Evolutionary conservation across 306 rosid genomes (phyloP).

Genomic region (Cajanus cajan): DNA sequence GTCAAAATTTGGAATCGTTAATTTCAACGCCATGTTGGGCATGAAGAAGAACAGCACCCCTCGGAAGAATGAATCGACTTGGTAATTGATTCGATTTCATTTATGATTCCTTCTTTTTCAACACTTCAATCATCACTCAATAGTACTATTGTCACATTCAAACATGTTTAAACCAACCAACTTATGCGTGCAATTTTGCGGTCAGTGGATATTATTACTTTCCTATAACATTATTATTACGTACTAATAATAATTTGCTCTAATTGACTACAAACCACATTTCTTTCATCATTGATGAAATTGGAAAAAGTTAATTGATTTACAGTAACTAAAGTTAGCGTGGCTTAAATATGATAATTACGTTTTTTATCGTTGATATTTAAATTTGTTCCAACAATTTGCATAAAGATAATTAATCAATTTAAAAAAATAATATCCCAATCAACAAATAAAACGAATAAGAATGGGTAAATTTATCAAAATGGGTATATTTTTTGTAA

Average conservation of each 20-base stretch:
- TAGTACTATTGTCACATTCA: conserved; percentile 24
- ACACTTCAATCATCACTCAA: conserved; percentile 49
- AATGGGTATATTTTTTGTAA: no score
- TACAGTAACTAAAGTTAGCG: background rate
- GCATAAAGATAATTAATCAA: background rate
- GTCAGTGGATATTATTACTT: conserved; percentile 20
- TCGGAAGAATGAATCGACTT: conserved; percentile 3
- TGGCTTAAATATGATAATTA: background rate
- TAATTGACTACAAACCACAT: background rate
- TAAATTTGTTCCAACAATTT: background rate
- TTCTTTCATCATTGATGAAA: background rate
- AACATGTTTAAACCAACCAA: conserved; percentile 9
- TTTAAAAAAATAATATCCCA: no score
- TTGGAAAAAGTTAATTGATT: background rate
- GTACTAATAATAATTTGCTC: conserved; percentile 4
- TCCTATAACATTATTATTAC: conserved; percentile 28
- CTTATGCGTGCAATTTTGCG: conserved; percentile 28
- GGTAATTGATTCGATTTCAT: conserved; percentile 37
- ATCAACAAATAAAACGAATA: no score
- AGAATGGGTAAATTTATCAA: no score
- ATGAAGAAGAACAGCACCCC: conserved; percentile 41
- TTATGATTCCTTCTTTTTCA: conserved; percentile 28
- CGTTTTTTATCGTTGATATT: background rate
- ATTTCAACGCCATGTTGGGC: conserved; percentile 49
- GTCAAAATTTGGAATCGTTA: conserved; percentile 34